A percentile compares a stretch with the other conserved stretches of the same genome.
Conservation (phyloP, 192 early-diverging fungal genomes). For the Linnemannia hyalina region DNA sequence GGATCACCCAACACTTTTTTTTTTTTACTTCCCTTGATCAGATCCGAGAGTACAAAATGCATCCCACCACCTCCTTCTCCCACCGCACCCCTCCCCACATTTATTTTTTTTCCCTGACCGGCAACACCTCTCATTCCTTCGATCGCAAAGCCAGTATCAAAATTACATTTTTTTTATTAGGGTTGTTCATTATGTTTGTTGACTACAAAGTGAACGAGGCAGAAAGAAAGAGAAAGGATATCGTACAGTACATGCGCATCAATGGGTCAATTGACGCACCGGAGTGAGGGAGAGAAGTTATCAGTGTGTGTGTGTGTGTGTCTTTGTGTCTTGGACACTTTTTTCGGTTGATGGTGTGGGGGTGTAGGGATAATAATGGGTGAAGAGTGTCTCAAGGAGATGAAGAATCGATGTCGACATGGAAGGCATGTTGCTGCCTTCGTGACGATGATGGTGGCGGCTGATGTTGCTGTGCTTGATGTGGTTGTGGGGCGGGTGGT, state of each 20-base stretch:
- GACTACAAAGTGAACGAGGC: not conserved
- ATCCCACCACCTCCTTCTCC: not conserved
- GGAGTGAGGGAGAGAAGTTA: not conserved
- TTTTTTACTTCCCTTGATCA: not conserved
- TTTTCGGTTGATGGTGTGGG: not conserved
- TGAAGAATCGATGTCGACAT: too few species aligned
- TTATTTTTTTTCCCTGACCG: not conserved
- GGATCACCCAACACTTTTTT: not conserved
- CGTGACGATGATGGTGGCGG: not conserved
- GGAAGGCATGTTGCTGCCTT: too few species aligned
- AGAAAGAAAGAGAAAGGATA: not conserved
- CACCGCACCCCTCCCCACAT: not conserved
- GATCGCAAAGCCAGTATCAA: not conserved
- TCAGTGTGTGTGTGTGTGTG: not conserved
- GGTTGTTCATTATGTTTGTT: not conserved
- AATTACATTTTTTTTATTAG: not conserved
- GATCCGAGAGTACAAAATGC: not conserved
- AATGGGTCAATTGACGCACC: not conserved
- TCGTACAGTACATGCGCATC: not conserved
- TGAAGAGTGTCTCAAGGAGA: not conserved
- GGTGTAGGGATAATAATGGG: not conserved
- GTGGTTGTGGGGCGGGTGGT: not conserved
- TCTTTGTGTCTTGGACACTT: not conserved
- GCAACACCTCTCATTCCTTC: not conserved
- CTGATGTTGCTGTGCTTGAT: not conserved